Conservation (phyloP, 352 stramenopile genomes). For the Phytophthora megakarya region DNA sequence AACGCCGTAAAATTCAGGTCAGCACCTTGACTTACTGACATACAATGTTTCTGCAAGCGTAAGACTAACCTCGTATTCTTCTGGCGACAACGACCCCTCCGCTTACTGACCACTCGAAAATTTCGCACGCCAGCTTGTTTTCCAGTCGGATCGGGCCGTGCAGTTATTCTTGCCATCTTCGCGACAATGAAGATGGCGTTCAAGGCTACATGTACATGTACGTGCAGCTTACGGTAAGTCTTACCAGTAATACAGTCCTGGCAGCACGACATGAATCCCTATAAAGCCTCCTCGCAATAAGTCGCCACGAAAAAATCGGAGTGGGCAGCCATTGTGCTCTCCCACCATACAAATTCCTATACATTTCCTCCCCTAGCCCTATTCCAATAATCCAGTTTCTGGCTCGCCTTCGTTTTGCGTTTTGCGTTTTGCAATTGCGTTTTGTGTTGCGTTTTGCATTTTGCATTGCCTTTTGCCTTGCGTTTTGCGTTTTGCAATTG, state of each 20-base stretch:
- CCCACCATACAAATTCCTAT: conserved; percentile 3
- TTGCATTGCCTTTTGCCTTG: no score
- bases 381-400: conserved; percentile 28
- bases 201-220: no score
- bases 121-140: conserved; percentile 35
- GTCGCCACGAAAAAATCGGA: background rate
- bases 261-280: background rate
- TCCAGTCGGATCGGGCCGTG: conserved; percentile 6
- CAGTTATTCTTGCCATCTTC: conserved; percentile 2
- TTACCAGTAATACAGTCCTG: background rate
- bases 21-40: background rate
- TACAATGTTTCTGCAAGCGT: background rate
- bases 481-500: no score
- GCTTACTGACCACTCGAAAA: conserved; percentile 22
- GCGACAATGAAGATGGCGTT: conserved; percentile 1
- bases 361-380: conserved; percentile 14
- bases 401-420: no score
- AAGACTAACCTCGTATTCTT: background rate
- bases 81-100: background rate
- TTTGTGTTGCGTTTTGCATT: no score
- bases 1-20: no score
- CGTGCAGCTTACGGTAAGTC: no score
- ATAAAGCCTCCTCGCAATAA: background rate
- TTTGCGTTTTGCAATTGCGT: no score
- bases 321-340: background rate